Evolutionary conservation across 2,329 filamentous ascomycete species (phyloP).

Genomic region (Emmonsiellopsis sp.): DNA sequence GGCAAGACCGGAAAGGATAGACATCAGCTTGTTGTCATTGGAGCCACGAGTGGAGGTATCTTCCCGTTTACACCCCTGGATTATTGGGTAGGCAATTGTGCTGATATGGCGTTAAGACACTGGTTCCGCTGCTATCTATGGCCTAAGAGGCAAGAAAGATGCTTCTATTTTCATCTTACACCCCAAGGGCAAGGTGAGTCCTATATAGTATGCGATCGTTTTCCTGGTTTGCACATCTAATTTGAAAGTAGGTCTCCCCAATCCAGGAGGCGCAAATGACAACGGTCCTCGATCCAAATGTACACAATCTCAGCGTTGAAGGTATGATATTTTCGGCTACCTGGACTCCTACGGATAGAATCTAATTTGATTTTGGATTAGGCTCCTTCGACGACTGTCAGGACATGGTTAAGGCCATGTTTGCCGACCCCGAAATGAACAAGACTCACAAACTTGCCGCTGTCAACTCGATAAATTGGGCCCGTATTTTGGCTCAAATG

Average conservation of each 20-base stretch:
- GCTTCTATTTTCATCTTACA: conserved; percentile 92
- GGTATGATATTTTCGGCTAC: conserved; percentile 25
- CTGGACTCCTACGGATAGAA: not conserved
- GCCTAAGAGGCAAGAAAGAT: conserved; percentile 89
- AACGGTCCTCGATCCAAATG: conserved; percentile 79
- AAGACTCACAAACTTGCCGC: conserved; percentile 73
- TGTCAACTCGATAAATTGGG: conserved; percentile 96
- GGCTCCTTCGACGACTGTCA: conserved; percentile 94
- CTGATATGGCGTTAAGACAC: conserved; percentile 41
- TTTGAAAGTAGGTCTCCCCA: conserved; percentile 52
- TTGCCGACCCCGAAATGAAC: conserved; percentile 79
- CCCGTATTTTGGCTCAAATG: conserved; percentile 89
- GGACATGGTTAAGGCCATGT: conserved; percentile 90
- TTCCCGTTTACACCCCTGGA: conserved; percentile 8
- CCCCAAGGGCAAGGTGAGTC: conserved; percentile 61
- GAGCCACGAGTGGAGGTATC: conserved; percentile 72
- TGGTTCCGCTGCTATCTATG: conserved; percentile 92
- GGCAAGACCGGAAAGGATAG: conserved; percentile 45
- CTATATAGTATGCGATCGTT: fast-evolving
- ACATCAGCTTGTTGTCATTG: conserved; percentile 77
- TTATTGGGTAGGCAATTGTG: conserved; percentile 23
- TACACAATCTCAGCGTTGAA: conserved; percentile 81
- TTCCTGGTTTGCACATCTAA: not conserved
- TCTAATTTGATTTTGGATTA: not conserved
- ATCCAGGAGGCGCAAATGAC: conserved; percentile 98